Evolutionary conservation across 176 grass and related monocot genomes (phyloP), one percentile per base, ranked within the genome.

Genomic region (Elymus sibiricus): DNA sequence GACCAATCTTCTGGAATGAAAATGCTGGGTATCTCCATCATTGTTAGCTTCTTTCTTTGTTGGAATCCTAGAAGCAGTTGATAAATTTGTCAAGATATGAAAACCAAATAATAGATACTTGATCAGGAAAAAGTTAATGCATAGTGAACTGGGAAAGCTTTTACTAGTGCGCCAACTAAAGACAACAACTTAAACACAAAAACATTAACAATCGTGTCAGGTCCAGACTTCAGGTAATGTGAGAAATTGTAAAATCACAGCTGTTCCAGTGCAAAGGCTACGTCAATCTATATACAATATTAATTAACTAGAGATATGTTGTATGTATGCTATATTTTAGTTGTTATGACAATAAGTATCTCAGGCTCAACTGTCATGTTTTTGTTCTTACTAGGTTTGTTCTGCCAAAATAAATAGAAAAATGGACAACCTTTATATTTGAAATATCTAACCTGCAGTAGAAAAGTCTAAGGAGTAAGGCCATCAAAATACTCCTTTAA

Each of bases 1-100:
- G 97, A 99, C 97, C 94, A 99, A 78, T 99, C 97, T 91, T 99
- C 97, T 64, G 97, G 97, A 88, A 96, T 86, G 51, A 99, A 99
- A 65, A 99, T 99, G 87, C 97, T 99, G 60, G 97, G 97, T 88
- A 99, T 99, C 82, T 99, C 97, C 92, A 99, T 94, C 94, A 99
- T 94, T 21, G 87, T 96, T 76, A 99, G 80, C 71, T 99, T 99
- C 88, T 96, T 92, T 66, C 85, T 92, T 70, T 96, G 86, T 59
- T 96, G 90, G 77, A 91, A 87, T 51, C 94, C 97, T 99, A 86
- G 22, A 90, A 51, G 62, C 61, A 82, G 80, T 79, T 61, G 37
- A 60, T 62, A 72, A 71, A 39, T 86, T 79, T 85, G 17, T 67
- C 34, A 93, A 64, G 35, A 9, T 40, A 79, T 9, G 72, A 32